These are phyloP conservation scores for Phytophthora citricola DNA, from an alignment of 352 stramenopile genomes.

Conservation along the genomic window DNA sequence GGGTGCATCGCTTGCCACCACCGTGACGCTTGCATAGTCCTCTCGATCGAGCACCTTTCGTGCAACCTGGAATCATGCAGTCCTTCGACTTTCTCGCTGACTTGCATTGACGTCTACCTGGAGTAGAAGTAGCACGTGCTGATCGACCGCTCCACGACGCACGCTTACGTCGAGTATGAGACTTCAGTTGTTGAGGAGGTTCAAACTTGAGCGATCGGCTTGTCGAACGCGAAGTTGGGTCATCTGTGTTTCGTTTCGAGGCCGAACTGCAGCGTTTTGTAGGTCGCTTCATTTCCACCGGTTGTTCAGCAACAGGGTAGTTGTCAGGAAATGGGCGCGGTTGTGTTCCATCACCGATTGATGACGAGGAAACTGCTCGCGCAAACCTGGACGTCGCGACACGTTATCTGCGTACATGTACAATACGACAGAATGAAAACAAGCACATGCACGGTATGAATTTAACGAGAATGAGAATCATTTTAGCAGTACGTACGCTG, in stretches of 20 bases:
- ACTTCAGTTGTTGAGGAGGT: slow-evolving; percentile 8
- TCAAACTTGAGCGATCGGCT: slow-evolving; percentile 43
- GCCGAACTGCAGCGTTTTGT: slow-evolving; percentile 14
- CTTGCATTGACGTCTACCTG: slow-evolving; percentile 31
- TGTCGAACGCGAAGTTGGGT: slow-evolving; percentile 21
- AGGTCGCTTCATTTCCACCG: slow-evolving; percentile 19
- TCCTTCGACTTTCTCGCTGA: slow-evolving; percentile 73
- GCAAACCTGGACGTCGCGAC: slow-evolving; percentile 37
- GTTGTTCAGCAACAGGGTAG: slow-evolving; percentile 21
- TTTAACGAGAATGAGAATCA: slow-evolving; percentile 5
- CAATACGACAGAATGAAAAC: neutral
- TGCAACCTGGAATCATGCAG: slow-evolving; percentile 71
- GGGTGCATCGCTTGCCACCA: slow-evolving; percentile 79
- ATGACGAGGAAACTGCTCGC: slow-evolving; percentile 39
- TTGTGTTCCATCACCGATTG: slow-evolving; percentile 22
- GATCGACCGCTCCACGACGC: slow-evolving; percentile 45
- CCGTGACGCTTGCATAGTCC: slow-evolving; percentile 88
- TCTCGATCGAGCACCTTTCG: slow-evolving; percentile 78
- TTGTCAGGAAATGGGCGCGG: slow-evolving; percentile 18
- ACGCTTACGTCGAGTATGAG: slow-evolving; percentile 31
- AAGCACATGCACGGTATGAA: neutral
- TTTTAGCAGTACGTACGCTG: slow-evolving; percentile 23
- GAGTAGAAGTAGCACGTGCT: neutral
- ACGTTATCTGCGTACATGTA: slow-evolving; percentile 15
- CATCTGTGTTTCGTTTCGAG: slow-evolving; percentile 12